Base-by-base conservation (phyloP, 83 land plant species). In the Picea mariana region DNA sequence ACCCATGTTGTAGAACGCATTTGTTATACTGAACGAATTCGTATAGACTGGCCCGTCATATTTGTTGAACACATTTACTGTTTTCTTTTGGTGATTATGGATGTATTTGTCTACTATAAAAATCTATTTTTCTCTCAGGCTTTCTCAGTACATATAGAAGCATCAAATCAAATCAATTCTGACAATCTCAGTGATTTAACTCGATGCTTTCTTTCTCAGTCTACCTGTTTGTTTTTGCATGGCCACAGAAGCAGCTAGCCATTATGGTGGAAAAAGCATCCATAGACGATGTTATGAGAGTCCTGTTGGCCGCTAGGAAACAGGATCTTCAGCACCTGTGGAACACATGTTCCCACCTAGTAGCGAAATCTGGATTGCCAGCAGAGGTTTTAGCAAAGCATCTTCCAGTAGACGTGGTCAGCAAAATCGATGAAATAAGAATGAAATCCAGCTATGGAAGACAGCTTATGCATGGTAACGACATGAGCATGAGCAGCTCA, bases 201-300 rank as follows among this genome's bases (percentile, higher is more conserved):
- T 58, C 60, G 15, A 58, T 58, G 17, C 60, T 58, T 58, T 58
- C 60, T 15, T 58, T 58, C 60, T 58, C 60, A 58, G 60, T 58
- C 60, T 58, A 58, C 16, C 60, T 58, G 17, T 58, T 58, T 72
- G 21, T 40, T 20, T 40, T 9, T 72, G 76, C 18, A 61, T 86
- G 44, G n/a, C 52, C 83, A 83, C 91, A 96, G 98, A 96, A 90
- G 66, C 95, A 96, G 83, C 86, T 96, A 77, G 95, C 90, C 38
- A 90, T 81, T 82, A 92, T 96, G 90, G 95, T 94, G 24, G 98
- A 94, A 84, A 94, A 96, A 67, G 93, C 97, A 23, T 92, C 98
- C n/a, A 92, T 96, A 34, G 97, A 96, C 52, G 98, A 96, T 64
- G 98, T 96, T 76, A 96, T 96, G 98, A 94, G 92, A 64, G 93